Evolutionary conservation across 441 rosid genomes (phyloP), one percentile per base, ranked within the genome.

Genomic region (Brassica balearica): DNA sequence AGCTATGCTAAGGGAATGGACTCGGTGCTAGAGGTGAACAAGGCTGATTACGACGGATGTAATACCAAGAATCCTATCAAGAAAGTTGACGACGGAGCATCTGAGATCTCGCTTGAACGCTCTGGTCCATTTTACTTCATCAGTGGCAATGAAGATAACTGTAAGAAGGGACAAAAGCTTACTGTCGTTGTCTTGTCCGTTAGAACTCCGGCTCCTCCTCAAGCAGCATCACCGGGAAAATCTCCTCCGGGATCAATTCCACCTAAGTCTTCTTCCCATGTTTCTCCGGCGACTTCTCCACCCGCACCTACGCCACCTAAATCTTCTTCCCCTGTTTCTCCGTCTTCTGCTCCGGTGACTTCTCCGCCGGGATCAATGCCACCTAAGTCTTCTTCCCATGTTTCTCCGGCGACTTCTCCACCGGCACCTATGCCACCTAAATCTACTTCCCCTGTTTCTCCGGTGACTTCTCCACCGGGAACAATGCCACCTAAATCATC

Each of bases 71-170:
- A 78, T 4, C 93, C 96, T 0, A 66, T 91, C 23, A 77, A 19
- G 82, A 82, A 32, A 17, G 55, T 91, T 84, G 83, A 77, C 1
- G 85, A 80, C 27, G 97, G 92, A 0, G 62, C 65, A 7, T 84
- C 95, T 5, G 82, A 77, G 70, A 85, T 91, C 69, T 68, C 81
- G 12, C 76, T 91, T 43, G 85, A 82, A 51, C 86, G 74, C 3
- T 84, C 89, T 5, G 98, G 98, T 36, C 95, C 91, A 0, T 88
- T 89, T 72, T 91, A 51, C 74, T 94, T 94, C 84, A 88, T 94
- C 1, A 87, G 92, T 38, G 98, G 92, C 1, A 81, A 83, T 2
- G 78, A 78, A 68, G 86, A 79, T 6, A 82, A 85, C 73, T 94
- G 96, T 38, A 66, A 77, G 59, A 83, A 86, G 3, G 97, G 92